Base-by-base conservation (phyloP, 2,329 filamentous ascomycete genomes). In the Leptographium wingfieldii region DNA sequence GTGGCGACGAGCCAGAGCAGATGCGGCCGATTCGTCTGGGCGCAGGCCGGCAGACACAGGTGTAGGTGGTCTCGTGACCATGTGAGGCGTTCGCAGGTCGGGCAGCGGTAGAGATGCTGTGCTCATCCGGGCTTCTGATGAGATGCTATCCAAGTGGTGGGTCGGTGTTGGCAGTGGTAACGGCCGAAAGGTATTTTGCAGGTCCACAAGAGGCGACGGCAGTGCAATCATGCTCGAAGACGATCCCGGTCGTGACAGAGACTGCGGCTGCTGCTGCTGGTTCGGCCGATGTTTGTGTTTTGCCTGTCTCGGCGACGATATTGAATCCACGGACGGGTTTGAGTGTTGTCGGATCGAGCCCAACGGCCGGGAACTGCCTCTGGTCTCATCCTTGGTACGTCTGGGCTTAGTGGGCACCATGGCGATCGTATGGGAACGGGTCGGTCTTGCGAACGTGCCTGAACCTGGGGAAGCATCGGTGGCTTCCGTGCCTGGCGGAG, bases 341-440 rank as follows among this genome's bases (percentile, higher is more conserved):
- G 64, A 6, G 31, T 25, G 63, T 56, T 59, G 66, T 61, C 38
- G 65, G 55, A 38, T 64, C 63, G 33, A 59, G 52, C 49, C 31
- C 22, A 19, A 6, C n/a, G 40, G 31, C 29, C 53, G 31, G 11
- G 19, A 11, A 7, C 56, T 33, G 3, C 48, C 14, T 33, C 53
- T 48, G 11, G 49, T 29, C 12, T 33, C 70, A 35, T 81, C 76
- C 65, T 77, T 76, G 51, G 67, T 66, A 27, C 79, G 76, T 63
- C 73, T 77, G 31, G 79, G 76, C 64, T 78, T 77, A 5, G 80
- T 76, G 33, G 73, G 83, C 3, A 71, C 67, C 4, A 73, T 69
- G 10, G 73, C 75, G 3, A 89, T 81, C 2, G 88, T 92, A 63
- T 90, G 84, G 65, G 88, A 88, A 65, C 87, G 80, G 31, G 77